phyloP scores from a whole-genome alignment of 768 basidiomycete genomes.

The Lactarius pseudohatsudake region DNA sequence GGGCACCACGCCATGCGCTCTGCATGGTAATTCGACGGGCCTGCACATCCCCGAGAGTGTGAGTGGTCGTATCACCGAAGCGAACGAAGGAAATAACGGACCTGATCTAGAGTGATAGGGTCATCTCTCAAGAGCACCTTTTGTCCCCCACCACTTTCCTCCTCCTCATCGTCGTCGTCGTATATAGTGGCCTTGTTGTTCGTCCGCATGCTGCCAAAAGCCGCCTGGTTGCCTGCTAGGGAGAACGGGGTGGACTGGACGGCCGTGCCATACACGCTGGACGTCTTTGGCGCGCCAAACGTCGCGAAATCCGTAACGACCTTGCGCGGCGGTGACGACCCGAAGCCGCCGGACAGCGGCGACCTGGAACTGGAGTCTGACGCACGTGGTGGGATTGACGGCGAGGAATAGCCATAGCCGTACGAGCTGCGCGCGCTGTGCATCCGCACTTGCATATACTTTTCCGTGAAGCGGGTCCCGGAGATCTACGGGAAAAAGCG shows the following conservation, averaged over 20 bases:
- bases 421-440: constrained; percentile 51
- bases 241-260: constrained; percentile 81
- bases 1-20: constrained; percentile 80
- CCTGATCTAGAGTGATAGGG: constrained; percentile 92
- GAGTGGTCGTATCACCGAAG: constrained; percentile 13
- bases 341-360: constrained; percentile 40
- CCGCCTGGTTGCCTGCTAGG: constrained; percentile 74
- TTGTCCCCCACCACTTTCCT: constrained; percentile 57
- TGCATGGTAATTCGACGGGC: constrained; percentile 86
- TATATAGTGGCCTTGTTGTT: constrained; percentile 42
- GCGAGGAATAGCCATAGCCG: constrained; percentile 51
- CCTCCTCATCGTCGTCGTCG: constrained; percentile 75
- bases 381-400: constrained; percentile 45
- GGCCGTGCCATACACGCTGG: constrained; percentile 82
- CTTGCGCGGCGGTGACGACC: constrained; percentile 51
- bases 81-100: constrained; percentile 36
- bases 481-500: constrained; percentile 62
- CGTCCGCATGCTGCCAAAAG: constrained; percentile 75
- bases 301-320: constrained; percentile 88
- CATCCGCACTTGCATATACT: constrained; percentile 80
- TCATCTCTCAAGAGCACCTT: constrained; percentile 77
- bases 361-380: constrained; percentile 41
- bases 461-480: constrained; percentile 96
- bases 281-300: constrained; percentile 71
- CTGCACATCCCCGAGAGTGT: constrained; percentile 37